phyloP scores from a whole-genome alignment of 2,329 filamentous ascomycete species.

The Simplicillium sp. region DNA sequence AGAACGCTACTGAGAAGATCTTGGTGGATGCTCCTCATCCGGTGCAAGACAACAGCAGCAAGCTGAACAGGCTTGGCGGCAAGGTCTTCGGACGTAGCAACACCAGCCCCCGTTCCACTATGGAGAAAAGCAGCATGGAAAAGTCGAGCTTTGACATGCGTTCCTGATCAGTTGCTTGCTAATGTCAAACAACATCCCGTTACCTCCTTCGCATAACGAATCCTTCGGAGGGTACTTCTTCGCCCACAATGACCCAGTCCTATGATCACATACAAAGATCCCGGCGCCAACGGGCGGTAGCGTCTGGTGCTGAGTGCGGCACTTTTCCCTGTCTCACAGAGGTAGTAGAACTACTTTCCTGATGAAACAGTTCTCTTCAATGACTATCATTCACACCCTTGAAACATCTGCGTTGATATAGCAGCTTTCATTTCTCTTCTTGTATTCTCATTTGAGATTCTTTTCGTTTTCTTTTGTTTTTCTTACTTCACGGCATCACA shows the following conservation, averaged over 20 bases:
- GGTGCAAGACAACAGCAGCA: conserved; percentile 29
- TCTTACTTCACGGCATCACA: conserved; percentile 1
- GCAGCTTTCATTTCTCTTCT: not conserved
- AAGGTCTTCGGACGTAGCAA: conserved; percentile 48
- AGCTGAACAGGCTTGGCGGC: conserved; percentile 46
- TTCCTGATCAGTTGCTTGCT: not conserved
- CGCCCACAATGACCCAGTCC: too few relatives aligned
- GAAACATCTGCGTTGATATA: not conserved
- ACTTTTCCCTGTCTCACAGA: too few relatives aligned
- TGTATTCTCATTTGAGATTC: not conserved
- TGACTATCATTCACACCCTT: too few relatives aligned
- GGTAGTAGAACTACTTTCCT: too few relatives aligned
- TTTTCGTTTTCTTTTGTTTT: not conserved
- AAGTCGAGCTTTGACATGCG: conserved; percentile 32
- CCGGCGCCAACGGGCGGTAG: too few relatives aligned
- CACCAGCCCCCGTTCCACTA: conserved; percentile 41
- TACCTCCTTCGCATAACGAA: too few relatives aligned
- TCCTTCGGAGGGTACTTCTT: too few relatives aligned
- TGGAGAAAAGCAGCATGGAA: conserved; percentile 41
- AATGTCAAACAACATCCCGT: too few relatives aligned
- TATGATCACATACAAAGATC: too few relatives aligned
- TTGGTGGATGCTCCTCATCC: conserved; percentile 41
- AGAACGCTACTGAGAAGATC: conserved; percentile 45
- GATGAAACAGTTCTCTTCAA: too few relatives aligned
- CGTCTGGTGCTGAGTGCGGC: too few relatives aligned